A percentile compares a stretch with the other conserved stretches of the same genome.
These are phyloP conservation scores for Epichloe typhina DNA, from an alignment of 2,329 filamentous ascomycete species.

Conservation along the genomic window DNA sequence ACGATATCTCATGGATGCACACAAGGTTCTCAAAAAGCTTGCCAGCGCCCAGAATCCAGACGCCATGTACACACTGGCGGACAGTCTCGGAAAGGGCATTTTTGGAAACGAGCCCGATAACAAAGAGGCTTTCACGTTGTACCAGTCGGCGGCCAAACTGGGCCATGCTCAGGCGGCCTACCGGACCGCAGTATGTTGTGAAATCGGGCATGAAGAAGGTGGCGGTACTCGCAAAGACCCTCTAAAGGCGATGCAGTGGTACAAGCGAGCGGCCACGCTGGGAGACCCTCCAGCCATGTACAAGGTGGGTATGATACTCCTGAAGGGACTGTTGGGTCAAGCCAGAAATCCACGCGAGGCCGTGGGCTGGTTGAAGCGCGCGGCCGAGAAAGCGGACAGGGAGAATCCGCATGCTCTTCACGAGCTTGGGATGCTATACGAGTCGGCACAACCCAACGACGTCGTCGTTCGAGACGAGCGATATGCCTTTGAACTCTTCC, in stretches of 20 bases:
- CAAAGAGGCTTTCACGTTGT: conserved; percentile 86
- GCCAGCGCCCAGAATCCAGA: conserved; percentile 59
- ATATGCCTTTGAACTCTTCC: conserved; percentile 72
- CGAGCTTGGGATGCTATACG: conserved; percentile 60
- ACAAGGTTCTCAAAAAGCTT: conserved; percentile 87
- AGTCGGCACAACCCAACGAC: conserved; percentile 53
- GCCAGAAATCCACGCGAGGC: conserved; percentile 71
- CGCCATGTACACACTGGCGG: conserved; percentile 88
- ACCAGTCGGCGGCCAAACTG: conserved; percentile 84
- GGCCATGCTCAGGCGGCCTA: conserved; percentile 83
- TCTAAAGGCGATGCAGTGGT: conserved; percentile 94
- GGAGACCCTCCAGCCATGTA: conserved; percentile 95
- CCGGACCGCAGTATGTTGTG: conserved; percentile 90
- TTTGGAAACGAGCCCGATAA: conserved; percentile 70
- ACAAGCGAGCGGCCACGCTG: conserved; percentile 79
- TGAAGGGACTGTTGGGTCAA: conserved; percentile 90
- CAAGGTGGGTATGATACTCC: conserved; percentile 90
- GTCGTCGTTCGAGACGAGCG: conserved; percentile 66
- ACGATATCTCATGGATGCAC: conserved; percentile 70
- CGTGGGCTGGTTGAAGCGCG: conserved; percentile 83
- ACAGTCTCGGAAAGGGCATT: conserved; percentile 71
- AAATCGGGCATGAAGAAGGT: conserved; percentile 87
- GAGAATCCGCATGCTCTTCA: conserved; percentile 94
- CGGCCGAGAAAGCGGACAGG: conserved; percentile 71
- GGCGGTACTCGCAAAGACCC: conserved; percentile 86